A percentile compares a stretch with the other conserved stretches of the same genome.
Evolutionary conservation across 345 rosid species (phyloP).

Genomic region (Dipteronia sinensis): DNA sequence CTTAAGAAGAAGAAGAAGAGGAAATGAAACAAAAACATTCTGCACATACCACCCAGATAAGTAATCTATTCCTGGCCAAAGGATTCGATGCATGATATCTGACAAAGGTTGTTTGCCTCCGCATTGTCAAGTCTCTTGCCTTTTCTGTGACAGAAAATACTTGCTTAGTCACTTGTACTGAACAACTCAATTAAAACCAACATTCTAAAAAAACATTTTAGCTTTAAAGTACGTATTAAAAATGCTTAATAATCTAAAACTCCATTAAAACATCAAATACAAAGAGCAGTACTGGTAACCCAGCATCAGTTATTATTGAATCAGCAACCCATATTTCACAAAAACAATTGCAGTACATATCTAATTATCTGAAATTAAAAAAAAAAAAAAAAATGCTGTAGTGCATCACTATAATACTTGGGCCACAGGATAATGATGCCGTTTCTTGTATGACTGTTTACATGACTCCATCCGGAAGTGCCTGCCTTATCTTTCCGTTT

Average conservation of each 20-base stretch:
- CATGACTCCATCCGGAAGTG: background rate
- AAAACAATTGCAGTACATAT: background rate
- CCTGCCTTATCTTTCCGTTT: background rate
- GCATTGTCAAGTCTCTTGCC: slow-evolving; percentile 47
- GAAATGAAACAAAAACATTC: slow-evolving; percentile 15
- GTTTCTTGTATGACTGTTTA: background rate
- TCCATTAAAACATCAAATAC: background rate
- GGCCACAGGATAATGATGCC: background rate
- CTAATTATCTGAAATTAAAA: background rate
- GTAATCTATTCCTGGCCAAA: slow-evolving; percentile 51
- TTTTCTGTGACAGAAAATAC: slow-evolving; percentile 47
- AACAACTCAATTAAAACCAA: slow-evolving; percentile 1
- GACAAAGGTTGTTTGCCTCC: slow-evolving; percentile 82
- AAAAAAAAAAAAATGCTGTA: background rate
- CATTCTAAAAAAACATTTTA: background rate
- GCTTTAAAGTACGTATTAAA: background rate
- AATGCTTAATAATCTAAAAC: background rate
- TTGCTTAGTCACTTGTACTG: slow-evolving; percentile 12
- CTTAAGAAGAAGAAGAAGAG: background rate
- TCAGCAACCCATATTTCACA: background rate
- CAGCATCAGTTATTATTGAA: background rate
- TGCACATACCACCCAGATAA: slow-evolving; percentile 82
- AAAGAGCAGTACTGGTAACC: background rate
- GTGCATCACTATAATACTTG: background rate
- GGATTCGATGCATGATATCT: slow-evolving; percentile 65